Evolutionary conservation across 2,329 filamentous ascomycete genomes (phyloP).

Genomic region (Sordariomycetes sp.): DNA sequence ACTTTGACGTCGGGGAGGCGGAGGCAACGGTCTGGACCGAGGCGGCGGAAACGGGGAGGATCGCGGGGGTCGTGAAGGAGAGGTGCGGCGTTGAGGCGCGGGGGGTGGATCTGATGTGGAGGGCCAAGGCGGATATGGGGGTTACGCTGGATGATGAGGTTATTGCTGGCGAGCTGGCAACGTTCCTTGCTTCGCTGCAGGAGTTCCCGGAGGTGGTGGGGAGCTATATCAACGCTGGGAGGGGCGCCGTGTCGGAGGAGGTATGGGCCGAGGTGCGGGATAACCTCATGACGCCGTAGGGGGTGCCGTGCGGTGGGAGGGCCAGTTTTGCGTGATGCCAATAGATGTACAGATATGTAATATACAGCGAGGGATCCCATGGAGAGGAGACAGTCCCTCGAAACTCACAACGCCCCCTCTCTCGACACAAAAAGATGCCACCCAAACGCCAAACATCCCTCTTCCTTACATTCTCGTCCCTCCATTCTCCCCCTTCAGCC

Average conservation of each 20-base stretch:
- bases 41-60: constrained; percentile 3
- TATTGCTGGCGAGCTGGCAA: constrained; percentile 37
- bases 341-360: background rate
- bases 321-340: background rate
- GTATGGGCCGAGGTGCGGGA: constrained; percentile 31
- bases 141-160: constrained; percentile 43
- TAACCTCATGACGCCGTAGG: constrained; percentile 15
- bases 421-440: background rate
- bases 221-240: constrained; percentile 53
- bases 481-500: no score
- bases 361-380: constrained; percentile 5
- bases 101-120: constrained; percentile 65
- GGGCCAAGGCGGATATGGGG: constrained; percentile 61
- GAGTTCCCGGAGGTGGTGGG: constrained; percentile 59
- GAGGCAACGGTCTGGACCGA: constrained; percentile 7
- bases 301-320: background rate
- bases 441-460: background rate
- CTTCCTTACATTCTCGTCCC: no score
- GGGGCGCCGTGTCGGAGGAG: constrained; percentile 30
- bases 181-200: constrained; percentile 42
- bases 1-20: constrained; percentile 6
- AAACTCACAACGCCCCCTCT: constrained; percentile 9
- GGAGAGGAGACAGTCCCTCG: background rate
- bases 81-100: constrained; percentile 48
- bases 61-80: constrained; percentile 8